These are phyloP conservation scores for Toxoplasma gondii DNA, from an alignment of 169 alveolate species.

Conservation along the genomic window DNA sequence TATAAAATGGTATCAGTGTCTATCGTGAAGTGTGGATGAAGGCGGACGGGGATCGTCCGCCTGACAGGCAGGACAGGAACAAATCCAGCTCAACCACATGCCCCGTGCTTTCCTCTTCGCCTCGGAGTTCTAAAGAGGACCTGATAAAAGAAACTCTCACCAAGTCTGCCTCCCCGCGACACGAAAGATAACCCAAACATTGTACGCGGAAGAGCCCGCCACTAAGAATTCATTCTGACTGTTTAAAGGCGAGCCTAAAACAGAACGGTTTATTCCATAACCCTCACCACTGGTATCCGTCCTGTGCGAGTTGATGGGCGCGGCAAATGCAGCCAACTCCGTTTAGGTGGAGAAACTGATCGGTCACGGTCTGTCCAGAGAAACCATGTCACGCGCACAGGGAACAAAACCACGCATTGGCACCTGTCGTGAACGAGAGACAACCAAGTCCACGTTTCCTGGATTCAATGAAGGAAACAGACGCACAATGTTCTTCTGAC, in stretches of 20 bases:
- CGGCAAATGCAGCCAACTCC: conserved; percentile 94
- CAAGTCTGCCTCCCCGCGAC: not conserved
- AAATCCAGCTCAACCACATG: no score
- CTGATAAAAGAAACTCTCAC: not conserved
- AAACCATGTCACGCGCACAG: not conserved
- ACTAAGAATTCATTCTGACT: not conserved
- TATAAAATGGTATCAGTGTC: no score
- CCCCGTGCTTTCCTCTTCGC: no score
- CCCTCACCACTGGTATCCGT: conserved; percentile 94
- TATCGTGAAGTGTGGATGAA: no score
- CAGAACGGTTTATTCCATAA: not conserved
- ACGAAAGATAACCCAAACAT: no score
- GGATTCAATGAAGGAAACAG: not conserved
- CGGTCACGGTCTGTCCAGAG: conserved; percentile 75
- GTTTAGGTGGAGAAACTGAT: conserved; percentile 93
- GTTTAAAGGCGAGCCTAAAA: not conserved
- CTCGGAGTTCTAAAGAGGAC: not conserved
- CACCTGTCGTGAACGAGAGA: not conserved
- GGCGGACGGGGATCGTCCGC: no score
- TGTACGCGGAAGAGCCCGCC: not conserved
- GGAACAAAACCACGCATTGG: not conserved
- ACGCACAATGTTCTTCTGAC: not conserved
- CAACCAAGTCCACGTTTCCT: not conserved
- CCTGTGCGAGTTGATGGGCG: conserved; percentile 99
- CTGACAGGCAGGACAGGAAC: no score